A percentile compares a stretch with the other conserved stretches of the same genome.
phyloP scores from a whole-genome alignment of 2,329 filamentous ascomycete genomes.

The Monosporascus cannonballus region DNA sequence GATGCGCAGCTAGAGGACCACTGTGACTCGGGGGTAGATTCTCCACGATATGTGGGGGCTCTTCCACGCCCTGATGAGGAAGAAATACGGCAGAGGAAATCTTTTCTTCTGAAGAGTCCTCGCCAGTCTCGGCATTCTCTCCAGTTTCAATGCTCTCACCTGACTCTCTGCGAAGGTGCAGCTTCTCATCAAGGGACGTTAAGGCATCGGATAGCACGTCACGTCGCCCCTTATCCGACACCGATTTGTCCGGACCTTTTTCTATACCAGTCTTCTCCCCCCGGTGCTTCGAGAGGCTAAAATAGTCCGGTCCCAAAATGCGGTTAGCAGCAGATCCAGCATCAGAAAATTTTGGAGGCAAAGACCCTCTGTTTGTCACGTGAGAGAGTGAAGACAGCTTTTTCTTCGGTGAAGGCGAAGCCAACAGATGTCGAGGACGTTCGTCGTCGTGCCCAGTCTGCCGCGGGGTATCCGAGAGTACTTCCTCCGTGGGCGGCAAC shows the following conservation, averaged over 20 bases:
- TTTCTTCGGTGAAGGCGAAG: constrained; percentile 18
- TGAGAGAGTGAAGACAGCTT: constrained; percentile 14
- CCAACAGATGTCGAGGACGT: constrained; percentile 11
- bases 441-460: constrained; percentile 10
- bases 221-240: constrained; percentile 1
- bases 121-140: constrained; percentile 40
- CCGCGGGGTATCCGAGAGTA: constrained; percentile 10
- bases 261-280: constrained; percentile 8
- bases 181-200: constrained; percentile 5
- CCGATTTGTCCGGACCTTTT: constrained; percentile 3
- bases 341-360: constrained; percentile 9
- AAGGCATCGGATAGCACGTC: constrained; percentile 7
- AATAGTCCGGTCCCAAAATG: constrained; percentile 18
- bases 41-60: constrained; percentile 25
- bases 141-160: constrained; percentile 32
- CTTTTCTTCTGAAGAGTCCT: constrained; percentile 72
- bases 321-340: constrained; percentile 8
- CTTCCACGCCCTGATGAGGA: constrained; percentile 60
- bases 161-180: constrained; percentile 28
- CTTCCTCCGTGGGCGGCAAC: constrained; percentile 30
- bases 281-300: constrained; percentile 13
- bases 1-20: constrained; percentile 23
- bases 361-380: constrained; percentile 12
- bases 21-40: constrained; percentile 20
- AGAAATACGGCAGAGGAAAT: constrained; percentile 82